Evolutionary conservation across 345 rosid species (phyloP), one percentile per base, ranked within the genome.

Genomic region (Ceriops decandra): DNA sequence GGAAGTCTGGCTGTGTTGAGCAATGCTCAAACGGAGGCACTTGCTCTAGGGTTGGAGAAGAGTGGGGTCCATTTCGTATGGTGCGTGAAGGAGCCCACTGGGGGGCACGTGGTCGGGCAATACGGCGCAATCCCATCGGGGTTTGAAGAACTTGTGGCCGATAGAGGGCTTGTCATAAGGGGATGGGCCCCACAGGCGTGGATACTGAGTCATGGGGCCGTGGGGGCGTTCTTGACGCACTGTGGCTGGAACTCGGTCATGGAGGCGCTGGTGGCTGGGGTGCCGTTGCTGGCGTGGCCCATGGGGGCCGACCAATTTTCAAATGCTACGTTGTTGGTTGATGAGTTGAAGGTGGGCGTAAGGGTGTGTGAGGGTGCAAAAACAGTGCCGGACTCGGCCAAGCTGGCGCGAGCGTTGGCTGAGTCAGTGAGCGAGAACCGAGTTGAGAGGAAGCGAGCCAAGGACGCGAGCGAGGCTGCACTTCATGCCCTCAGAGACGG

Each of bases 231-330:
- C 77, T 47, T 87, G 72, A 87, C 89, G 27, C 90, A 87, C 42
- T 89, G 89, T 22, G 89, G 92, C 27, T 89, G 96, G 89, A 87
- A 87, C 74, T 89, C 90, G 1, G 76, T 73, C 11, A 22, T 90
- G 0, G 96, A 90, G 36, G 85, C 79, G 7, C 21, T 86, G 0
- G 78, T 72, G 0, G 84, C 82, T 0, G 89, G 92, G 0, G 86
- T 89, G 38, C 53, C 79, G 16, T 76, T 91, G 88, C 77, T 87
- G 56, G 74, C 88, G 6, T 90, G 92, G 92, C 91, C 92, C 0
- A 84, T 88, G 86, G 67, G 76, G n/a, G 88, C 91, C 0, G 92
- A 89, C 69, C 96, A 89, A 60, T 88, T 69, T 57, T 62, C 67
- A 6, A 69, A 84, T 35, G 87, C 89, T 26, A 31, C 52, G 22